Percentiles rank a stretch among this genome's conserved stretches.
These are phyloP conservation scores for Coemansia sp. DNA, from an alignment of 192 early-diverging fungal species.

Conservation along the genomic window DNA sequence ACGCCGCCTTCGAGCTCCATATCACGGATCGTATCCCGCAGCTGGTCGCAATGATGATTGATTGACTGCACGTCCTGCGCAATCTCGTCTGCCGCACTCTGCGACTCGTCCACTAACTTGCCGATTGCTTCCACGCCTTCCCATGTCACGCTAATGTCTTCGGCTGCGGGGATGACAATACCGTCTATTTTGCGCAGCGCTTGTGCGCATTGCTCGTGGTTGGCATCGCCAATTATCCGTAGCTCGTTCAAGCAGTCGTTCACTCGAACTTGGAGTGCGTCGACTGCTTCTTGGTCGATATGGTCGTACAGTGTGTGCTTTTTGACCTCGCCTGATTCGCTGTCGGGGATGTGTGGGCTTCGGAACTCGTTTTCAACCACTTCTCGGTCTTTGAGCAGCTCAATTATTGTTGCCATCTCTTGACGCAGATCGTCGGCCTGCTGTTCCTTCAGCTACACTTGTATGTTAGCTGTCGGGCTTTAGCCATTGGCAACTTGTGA, in stretches of 20 bases:
- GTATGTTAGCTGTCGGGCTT: too few species aligned
- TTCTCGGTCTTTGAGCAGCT: conserved; percentile 45
- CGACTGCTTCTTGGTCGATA: conserved; percentile 52
- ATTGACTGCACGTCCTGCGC: conserved; percentile 40
- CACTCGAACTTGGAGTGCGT: conserved; percentile 16
- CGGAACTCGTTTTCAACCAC: conserved; percentile 45
- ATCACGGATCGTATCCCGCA: conserved; percentile 45
- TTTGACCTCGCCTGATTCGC: not conserved
- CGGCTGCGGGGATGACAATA: conserved; percentile 21
- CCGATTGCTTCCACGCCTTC: conserved; percentile 28
- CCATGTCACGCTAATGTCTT: conserved; percentile 54
- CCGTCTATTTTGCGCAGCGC: conserved; percentile 18
- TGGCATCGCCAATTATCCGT: conserved; percentile 11
- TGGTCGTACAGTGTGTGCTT: conserved; percentile 53
- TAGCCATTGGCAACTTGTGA: not conserved
- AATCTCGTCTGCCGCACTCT: conserved; percentile 29
- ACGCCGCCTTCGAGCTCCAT: conserved; percentile 42
- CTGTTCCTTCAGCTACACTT: conserved; percentile 19
- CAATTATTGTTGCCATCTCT: conserved; percentile 49
- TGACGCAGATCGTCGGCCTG: conserved; percentile 29
- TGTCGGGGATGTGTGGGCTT: conserved; percentile 19
- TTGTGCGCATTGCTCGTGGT: conserved; percentile 11
- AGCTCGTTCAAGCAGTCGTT: conserved; percentile 27
- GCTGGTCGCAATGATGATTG: conserved; percentile 50
- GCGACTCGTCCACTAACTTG: conserved; percentile 38